Base-by-base conservation (phyloP, 257 asterid genomes). In the Plantago ovata region DNA sequence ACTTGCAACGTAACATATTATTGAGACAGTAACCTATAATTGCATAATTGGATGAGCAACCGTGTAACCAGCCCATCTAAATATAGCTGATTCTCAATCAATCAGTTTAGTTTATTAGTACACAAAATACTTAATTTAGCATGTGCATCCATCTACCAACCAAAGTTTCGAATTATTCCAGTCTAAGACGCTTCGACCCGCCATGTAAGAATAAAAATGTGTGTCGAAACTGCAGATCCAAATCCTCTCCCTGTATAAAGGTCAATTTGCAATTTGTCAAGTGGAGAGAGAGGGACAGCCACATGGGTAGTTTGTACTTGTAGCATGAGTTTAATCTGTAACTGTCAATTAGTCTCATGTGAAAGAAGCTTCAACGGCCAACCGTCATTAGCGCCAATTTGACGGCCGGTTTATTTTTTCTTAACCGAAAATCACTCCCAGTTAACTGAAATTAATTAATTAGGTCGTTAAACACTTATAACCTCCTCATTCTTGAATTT, bases 361-460 rank as follows among this genome's bases (percentile, higher is more conserved):
- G 77, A 50, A 28, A 28, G 4, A 4, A 6, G 13, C 28, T 65
- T 74, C 66, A 76, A 80, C 76, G 69, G 63, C 73, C 48, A 78
- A 80, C 88, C 75, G 77, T 56, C 63, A 79, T 78, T 75, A 81
- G 79, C 85, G 87, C 77, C 87, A 54, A 0, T 3, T 16, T 62
- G 60, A 51, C 36, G 56, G 84, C 55, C 77, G 39, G 36, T 3
- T 19, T 57, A n/a, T n/a, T n/a, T n/a, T n/a, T 51, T 64, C n/a
- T 7, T 63, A 9, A 49, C 28, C 13, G 13, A 32, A 3, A n/a
- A 15, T 52, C 32, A 22, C 40, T 54, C 49, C 38, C 58, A 53
- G 19, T 32, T 14, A 9, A 7, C 23, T 1, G 11, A 6, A 15
- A 32, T 20, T 6, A 3, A 41, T 22, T 41, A 44, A 8, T n/a